Evolutionary conservation across 108 stramenopile genomes (phyloP).

Genomic region (Conticribra guillardii): DNA sequence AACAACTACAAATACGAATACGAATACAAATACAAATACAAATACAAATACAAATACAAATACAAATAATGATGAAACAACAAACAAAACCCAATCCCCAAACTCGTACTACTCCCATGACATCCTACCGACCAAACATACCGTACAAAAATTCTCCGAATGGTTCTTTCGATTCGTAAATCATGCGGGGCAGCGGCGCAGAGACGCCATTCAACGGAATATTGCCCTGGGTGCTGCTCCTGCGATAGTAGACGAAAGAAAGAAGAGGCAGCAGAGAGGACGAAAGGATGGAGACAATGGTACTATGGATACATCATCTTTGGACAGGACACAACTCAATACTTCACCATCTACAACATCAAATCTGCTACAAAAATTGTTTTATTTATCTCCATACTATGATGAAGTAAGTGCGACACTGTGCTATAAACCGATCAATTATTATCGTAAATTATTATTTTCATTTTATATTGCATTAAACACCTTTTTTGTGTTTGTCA

Average conservation of each 20-base stretch:
- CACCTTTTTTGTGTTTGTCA: too few relatives aligned
- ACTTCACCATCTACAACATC: slow-evolving; percentile 19
- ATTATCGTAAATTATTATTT: too few relatives aligned
- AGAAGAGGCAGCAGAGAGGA: not conserved
- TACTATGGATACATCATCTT: too few relatives aligned
- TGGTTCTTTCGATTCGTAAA: slow-evolving; percentile 68
- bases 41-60: too few relatives aligned
- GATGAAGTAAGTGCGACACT: too few relatives aligned
- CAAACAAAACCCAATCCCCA: too few relatives aligned
- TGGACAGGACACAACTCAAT: too few relatives aligned
- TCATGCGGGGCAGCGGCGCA: slow-evolving; percentile 39
- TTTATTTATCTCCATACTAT: slow-evolving; percentile 47
- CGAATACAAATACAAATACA: too few relatives aligned
- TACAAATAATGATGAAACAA: too few relatives aligned
- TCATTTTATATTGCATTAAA: too few relatives aligned
- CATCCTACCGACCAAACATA: slow-evolving; percentile 21
- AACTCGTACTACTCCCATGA: not conserved
- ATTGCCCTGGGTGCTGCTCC: slow-evolving; percentile 51
- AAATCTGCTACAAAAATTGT: slow-evolving; percentile 30
- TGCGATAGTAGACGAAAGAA: not conserved
- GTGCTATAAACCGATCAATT: too few relatives aligned
- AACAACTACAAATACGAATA: too few relatives aligned
- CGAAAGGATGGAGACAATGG: not conserved
- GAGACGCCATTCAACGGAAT: slow-evolving; percentile 32
- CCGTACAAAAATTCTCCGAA: slow-evolving; percentile 23